Evolutionary conservation across 352 stramenopile genomes (phyloP).

Genomic region (Pythium brachiatum): DNA sequence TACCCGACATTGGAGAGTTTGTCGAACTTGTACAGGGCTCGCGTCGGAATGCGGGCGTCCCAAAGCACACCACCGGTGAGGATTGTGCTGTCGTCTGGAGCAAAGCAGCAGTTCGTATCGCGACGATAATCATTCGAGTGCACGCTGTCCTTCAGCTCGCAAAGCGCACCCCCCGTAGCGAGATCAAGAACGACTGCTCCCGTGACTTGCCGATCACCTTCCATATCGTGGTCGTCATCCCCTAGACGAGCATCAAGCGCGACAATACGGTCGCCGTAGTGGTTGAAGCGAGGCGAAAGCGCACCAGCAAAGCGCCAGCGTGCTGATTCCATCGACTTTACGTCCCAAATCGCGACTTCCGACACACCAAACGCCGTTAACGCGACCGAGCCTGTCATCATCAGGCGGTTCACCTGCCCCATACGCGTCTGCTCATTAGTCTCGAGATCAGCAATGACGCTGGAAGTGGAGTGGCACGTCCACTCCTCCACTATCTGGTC

Average conservation of each 20-base stretch:
- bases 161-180: constrained; percentile 57
- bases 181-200: constrained; percentile 70
- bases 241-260: constrained; percentile 49
- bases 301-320: constrained; percentile 65
- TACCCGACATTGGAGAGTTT: constrained; percentile 84
- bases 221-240: constrained; percentile 34
- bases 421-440: constrained; percentile 67
- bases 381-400: constrained; percentile 53
- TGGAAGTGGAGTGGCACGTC: constrained; percentile 69
- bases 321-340: constrained; percentile 53
- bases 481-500: constrained; percentile 73
- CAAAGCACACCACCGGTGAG: constrained; percentile 82
- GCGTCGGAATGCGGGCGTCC: constrained; percentile 67
- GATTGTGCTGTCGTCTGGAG: constrained; percentile 65
- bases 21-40: constrained; percentile 87
- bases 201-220: constrained; percentile 30
- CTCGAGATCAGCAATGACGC: constrained; percentile 62
- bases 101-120: constrained; percentile 82
- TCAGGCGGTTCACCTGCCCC: constrained; percentile 42
- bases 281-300: constrained; percentile 68
- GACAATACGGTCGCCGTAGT: constrained; percentile 74
- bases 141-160: constrained; percentile 55
- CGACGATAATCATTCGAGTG: constrained; percentile 73
- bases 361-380: constrained; percentile 47
- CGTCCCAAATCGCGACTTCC: constrained; percentile 75